Base-by-base conservation (phyloP, 768 basidiomycete genomes). In the Lactarius trivialis region DNA sequence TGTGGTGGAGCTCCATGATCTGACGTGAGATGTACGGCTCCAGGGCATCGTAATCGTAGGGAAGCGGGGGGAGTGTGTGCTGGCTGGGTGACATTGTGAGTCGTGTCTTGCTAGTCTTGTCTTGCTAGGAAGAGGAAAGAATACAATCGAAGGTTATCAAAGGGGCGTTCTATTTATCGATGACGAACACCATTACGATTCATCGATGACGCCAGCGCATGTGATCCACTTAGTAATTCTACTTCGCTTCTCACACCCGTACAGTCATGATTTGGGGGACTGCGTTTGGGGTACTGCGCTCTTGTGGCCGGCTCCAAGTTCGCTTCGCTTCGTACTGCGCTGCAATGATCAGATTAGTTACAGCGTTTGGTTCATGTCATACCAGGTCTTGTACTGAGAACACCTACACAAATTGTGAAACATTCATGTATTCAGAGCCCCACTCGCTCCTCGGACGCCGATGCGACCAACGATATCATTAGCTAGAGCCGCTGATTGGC, bases 1-100 rank as follows among this genome's bases (percentile, higher is more conserved):
- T 84, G 79, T 98, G 94, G 76, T 98, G 94, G 55, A 96, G 89
- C 60, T 78, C 82, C 94, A 96, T 98, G 77, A 97, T 98, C 77
- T 95, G 83, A 72, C 80, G 72, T 37, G 85, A 89, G 78, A 98
- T 96, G 78, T 85, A 86, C n/a, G 94, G 94, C 80, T 95, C 91
- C 71, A 98, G 91, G 56, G 84, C 94, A 79, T 94, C 77, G 77
- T 94, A 94, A 7, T 78, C 70, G 73, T 93, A 95, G 7, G 86
- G 85, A 34, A 93, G 84, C 65, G 79, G 76, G 26, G 91, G 91
- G 37, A 93, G 83, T 50, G 76, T 78, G 79, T 85, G 76, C 24
- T 53, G 54, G 21, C 24, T 39, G n/a, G 67, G 59, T 57, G 81
- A 68, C 69, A 71, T 71, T 39, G 49, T 39, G 30, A 0, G 48